Conservation (phyloP, 2,329 filamentous ascomycete species). For the Clonostachys rosea region DNA sequence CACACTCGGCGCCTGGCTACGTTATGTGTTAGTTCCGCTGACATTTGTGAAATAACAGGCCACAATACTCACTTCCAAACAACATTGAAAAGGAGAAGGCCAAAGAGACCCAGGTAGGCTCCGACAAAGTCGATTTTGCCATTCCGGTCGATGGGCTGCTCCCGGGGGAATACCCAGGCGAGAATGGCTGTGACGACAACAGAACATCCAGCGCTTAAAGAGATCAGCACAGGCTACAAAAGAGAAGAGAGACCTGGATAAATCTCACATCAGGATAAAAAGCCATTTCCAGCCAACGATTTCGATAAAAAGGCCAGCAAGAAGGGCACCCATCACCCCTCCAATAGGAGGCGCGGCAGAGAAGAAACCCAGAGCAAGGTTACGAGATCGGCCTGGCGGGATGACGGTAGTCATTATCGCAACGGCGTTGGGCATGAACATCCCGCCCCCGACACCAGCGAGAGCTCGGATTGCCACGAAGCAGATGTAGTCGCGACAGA, state of each 20-base stretch:
- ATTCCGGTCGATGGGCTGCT: constrained; percentile 12
- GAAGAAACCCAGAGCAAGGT: constrained; percentile 39
- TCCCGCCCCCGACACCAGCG: constrained; percentile 39
- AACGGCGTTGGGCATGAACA: constrained; percentile 47
- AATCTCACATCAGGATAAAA: constrained; percentile 1
- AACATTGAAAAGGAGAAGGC: constrained; percentile 43
- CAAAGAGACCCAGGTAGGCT: constrained; percentile 25
- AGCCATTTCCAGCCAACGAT: neutral
- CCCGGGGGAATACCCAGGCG: constrained; percentile 5
- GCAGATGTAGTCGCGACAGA: constrained; percentile 31
- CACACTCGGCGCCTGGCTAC: constrained; percentile 32
- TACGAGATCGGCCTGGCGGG: constrained; percentile 36
- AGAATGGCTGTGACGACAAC: constrained; percentile 3
- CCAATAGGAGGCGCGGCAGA: constrained; percentile 40
- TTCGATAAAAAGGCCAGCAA: constrained; percentile 28
- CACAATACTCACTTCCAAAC: constrained; percentile 37
- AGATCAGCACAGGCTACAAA: neutral
- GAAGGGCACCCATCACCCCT: constrained; percentile 31
- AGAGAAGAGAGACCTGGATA: neutral
- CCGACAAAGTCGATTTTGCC: constrained; percentile 27
- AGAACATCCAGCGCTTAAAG: neutral
- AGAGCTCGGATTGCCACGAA: constrained; percentile 39
- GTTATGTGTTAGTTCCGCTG: constrained; percentile 10
- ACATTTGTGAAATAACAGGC: neutral
- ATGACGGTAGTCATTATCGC: constrained; percentile 42